Base-by-base conservation (phyloP, 2,329 filamentous ascomycete species). In the Aureobasidium mangrovei region DNA sequence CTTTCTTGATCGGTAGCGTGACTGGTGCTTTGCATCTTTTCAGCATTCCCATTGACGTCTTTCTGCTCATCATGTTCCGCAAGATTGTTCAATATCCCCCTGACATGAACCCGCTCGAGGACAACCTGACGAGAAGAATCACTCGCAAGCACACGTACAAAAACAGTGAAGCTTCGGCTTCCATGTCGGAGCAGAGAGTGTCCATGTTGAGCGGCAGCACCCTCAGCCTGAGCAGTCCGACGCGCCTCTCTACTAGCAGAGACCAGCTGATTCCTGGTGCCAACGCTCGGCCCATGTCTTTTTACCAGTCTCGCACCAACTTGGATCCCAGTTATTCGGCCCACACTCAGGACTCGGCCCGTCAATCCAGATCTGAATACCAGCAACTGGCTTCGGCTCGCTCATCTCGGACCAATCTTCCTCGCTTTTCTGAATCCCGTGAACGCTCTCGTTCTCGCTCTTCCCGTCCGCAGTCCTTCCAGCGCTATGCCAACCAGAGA, bases 61-160 rank as follows among this genome's bases (percentile, higher is more conserved):
- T 86, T 71, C 76, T 97, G 28, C 82, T 83, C 12, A 67, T 87
- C 51, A 80, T 86, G 61, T 97, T 96, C 80, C 81, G 84, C 39
- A 85, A 86, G 64, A 96, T 97, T 63, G 77, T 83, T 4, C 75
- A 78, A 24, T 78, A 96, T 67, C 91, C 91, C 4, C 91, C 91
- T 0, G 91, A 97, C 65, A 89, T 95, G 86, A 97, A 97, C 67
- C 91, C 91, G 1, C 77, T 97, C 10, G 91, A 96, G 67, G 82
- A 87, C 60, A 84, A 91, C 63, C 73, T 95, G 56, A 96, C 90
- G 1, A 83, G 88, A 8, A 81, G 84, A 27, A 58, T 46, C 70
- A 55, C 76, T 71, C 65, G 68, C 60, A 69, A 74, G 62, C 89
- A 94, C 71, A 91, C 90, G 74, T 82, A 86, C 64, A 91, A 87